phyloP scores from a whole-genome alignment of 2,329 filamentous ascomycete genomes.

The Trichophyton mentagrophytes region DNA sequence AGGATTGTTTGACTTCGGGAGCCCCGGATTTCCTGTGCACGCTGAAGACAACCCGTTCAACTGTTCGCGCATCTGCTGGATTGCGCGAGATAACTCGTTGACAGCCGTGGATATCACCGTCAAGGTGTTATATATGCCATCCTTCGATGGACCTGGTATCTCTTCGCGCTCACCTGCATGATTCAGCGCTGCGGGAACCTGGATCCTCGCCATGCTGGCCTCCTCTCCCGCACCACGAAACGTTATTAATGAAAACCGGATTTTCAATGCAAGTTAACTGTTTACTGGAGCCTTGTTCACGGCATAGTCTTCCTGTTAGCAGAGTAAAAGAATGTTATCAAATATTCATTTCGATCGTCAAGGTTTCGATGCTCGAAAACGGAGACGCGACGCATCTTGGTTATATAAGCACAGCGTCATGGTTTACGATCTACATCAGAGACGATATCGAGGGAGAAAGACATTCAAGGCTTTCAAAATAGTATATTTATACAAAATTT shows the following conservation, averaged over 20 bases:
- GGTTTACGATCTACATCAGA: too few species aligned
- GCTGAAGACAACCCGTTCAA: not conserved
- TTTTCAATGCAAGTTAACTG: too few species aligned
- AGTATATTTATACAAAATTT: not conserved
- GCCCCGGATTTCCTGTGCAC: not conserved
- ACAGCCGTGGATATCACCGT: constrained; percentile 3
- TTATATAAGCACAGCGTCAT: not conserved
- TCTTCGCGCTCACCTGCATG: not conserved
- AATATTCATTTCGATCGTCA: too few species aligned
- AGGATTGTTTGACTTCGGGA: not conserved
- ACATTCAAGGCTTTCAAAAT: not conserved
- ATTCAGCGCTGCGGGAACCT: too few species aligned
- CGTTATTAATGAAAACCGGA: not conserved
- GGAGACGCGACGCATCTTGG: too few species aligned
- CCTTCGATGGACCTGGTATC: not conserved
- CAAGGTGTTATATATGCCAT: not conserved
- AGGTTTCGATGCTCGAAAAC: too few species aligned
- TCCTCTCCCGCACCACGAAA: not conserved
- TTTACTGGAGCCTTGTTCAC: too few species aligned
- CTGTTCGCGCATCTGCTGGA: constrained; percentile 7
- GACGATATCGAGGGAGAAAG: not conserved
- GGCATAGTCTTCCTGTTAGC: too few species aligned
- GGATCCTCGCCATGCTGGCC: not conserved
- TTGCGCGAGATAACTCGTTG: constrained; percentile 3
- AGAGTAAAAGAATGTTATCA: too few species aligned